These are phyloP conservation scores for Podospora fimiseda DNA, from an alignment of 495 filamentous ascomycete species.

Conservation along the genomic window DNA sequence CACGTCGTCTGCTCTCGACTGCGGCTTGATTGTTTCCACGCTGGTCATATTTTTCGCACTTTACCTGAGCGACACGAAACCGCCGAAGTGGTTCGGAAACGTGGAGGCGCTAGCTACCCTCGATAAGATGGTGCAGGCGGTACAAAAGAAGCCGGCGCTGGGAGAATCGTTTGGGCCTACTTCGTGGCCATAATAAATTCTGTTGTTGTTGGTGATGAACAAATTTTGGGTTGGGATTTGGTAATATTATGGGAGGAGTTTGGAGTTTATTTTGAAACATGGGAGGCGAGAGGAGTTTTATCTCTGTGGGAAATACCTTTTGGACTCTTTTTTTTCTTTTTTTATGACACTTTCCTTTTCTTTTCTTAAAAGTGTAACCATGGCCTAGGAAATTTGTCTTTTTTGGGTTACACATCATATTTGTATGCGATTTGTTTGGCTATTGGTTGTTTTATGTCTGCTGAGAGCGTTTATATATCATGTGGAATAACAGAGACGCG, in stretches of 20 bases:
- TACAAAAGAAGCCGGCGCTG: slow-evolving; percentile 27
- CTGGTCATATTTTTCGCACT: slow-evolving; percentile 68
- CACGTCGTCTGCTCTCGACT: slow-evolving; percentile 64
- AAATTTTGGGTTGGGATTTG: background rate
- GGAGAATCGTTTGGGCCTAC: slow-evolving; percentile 44
- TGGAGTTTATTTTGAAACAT: background rate
- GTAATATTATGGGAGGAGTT: background rate
- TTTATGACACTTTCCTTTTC: background rate
- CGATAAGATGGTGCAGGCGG: slow-evolving; percentile 28
- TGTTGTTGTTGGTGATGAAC: background rate
- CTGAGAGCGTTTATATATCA: too few species aligned
- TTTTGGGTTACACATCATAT: background rate
- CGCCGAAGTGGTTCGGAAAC: slow-evolving; percentile 65
- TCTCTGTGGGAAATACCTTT: background rate
- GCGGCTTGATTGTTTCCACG: slow-evolving; percentile 58
- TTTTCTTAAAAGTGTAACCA: background rate
- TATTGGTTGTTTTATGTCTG: too few species aligned
- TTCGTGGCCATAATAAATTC: slow-evolving; percentile 29
- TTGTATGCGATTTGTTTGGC: background rate
- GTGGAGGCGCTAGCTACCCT: slow-evolving; percentile 36
- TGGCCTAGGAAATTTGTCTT: background rate
- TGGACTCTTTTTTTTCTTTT: background rate
- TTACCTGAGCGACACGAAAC: slow-evolving; percentile 43
- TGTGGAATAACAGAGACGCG: too few species aligned
- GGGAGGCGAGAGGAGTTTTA: background rate